phyloP scores from a whole-genome alignment of 768 basidiomycete species.

The Rubroboletus pulcherrimus region DNA sequence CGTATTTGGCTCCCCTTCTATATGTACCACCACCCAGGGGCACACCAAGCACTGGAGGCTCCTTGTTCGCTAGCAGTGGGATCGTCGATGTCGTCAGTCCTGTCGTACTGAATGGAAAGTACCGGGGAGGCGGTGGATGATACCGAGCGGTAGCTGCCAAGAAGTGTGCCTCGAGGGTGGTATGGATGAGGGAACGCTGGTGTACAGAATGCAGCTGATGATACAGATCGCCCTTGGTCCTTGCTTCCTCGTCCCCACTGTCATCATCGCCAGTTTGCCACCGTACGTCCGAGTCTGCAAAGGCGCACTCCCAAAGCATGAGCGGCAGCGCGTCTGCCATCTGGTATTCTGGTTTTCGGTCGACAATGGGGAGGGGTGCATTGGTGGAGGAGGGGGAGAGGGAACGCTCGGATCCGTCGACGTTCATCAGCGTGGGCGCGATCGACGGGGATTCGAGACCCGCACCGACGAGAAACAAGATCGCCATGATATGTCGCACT shows the following conservation, averaged over 20 bases:
- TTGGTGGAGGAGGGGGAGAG: not conserved
- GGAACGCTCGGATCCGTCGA: conserved; percentile 34
- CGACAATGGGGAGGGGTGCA: conserved; percentile 46
- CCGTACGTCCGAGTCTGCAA: conserved; percentile 56
- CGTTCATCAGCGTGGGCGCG: conserved; percentile 71
- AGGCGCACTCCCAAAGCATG: conserved; percentile 88
- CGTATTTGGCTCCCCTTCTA: conserved; percentile 58
- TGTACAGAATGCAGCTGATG: conserved; percentile 52
- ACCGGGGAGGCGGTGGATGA: conserved; percentile 41
- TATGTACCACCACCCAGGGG: conserved; percentile 72
- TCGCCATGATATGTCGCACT: conserved; percentile 90
- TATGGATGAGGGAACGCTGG: conserved; percentile 60
- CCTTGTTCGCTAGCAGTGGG: conserved; percentile 11
- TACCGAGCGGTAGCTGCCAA: conserved; percentile 50
- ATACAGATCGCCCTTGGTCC: conserved; percentile 39
- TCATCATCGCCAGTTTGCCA: conserved; percentile 63
- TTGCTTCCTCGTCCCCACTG: conserved; percentile 19
- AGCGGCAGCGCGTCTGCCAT: conserved; percentile 93
- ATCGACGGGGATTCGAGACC: conserved; percentile 73
- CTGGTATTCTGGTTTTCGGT: conserved; percentile 81
- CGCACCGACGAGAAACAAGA: conserved; percentile 84
- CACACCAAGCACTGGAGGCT: conserved; percentile 39
- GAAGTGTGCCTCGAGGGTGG: conserved; percentile 64
- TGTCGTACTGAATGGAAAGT: conserved; percentile 35
- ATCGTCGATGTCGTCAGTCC: conserved; percentile 20